Evolutionary conservation across 2,329 filamentous ascomycete genomes (phyloP), one percentile per base, ranked within the genome.

Genomic region (Cytospora schulzeri): DNA sequence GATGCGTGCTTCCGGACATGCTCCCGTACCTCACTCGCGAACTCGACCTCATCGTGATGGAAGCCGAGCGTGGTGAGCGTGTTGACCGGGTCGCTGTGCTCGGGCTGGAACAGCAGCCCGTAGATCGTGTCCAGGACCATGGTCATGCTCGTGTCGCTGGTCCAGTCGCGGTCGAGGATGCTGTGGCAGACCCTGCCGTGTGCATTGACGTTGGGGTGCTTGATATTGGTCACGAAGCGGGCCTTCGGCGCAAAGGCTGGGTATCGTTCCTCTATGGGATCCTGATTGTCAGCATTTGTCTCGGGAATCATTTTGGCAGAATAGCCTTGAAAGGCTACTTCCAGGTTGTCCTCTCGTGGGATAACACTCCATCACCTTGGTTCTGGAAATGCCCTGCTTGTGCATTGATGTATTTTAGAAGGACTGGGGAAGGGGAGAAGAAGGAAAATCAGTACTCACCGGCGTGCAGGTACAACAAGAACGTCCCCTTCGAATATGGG

Each of bases 231-330:
- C 63, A 92, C 78, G 75, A 92, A 92, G 64, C 89, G 86, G 71
- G 91, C 91, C 77, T 91, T 91, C 9, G 90, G 90, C 60, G 90
- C 89, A 52, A 87, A 90, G 88, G 91, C 91, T 24, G 90, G 90
- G 73, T 92, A 92, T 75, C 91, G 89, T 71, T 92, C 89, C 28
- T 89, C 89, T 48, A 19, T 38, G 15, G 2, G 17, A 38, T 17
- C 14, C 2, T 19, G 12, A 15, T 38, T 12, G 12, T 38, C 17
- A 38, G 35, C 2, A 38, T 17, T 19, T 33, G 3, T 33, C 31
- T 33, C 2, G 6, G 31, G 6, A 33, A 33, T 2, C 6, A 9
- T 33, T 33, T 33, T 9, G 31, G 31, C 31, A 11, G 31, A 33
- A 33, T 33, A 11, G 31, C 31, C 12, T 33, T 11, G 31, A 33